Evolutionary conservation across 2,329 filamentous ascomycete genomes (phyloP).

Genomic region (Celoporthe dispersa): DNA sequence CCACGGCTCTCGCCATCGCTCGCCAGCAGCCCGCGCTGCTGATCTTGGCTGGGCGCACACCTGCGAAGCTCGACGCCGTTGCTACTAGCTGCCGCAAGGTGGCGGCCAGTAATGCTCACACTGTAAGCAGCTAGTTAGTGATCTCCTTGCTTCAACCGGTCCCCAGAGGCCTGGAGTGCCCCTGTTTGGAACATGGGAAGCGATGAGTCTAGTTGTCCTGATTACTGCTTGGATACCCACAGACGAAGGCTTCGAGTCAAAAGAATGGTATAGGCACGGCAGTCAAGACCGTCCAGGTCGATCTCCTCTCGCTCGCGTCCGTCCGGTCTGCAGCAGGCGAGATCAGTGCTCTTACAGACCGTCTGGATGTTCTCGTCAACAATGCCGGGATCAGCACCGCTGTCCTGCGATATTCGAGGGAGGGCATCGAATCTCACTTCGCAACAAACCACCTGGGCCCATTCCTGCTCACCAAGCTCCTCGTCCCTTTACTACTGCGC

Average conservation of each 20-base stretch:
- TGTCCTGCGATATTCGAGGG: conserved; percentile 39
- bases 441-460: conserved; percentile 43
- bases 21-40: conserved; percentile 39
- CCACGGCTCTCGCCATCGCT: conserved; percentile 42
- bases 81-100: conserved; percentile 31
- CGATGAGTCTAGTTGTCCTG: neutral
- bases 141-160: neutral
- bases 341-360: conserved; percentile 36
- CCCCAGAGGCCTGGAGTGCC: conserved; percentile 10
- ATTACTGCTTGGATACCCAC: neutral
- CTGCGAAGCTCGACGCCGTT: conserved; percentile 39
- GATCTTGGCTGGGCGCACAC: conserved; percentile 45
- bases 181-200: neutral
- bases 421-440: conserved; percentile 41
- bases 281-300: conserved; percentile 36
- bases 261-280: conserved; percentile 28
- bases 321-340: conserved; percentile 38
- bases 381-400: conserved; percentile 51
- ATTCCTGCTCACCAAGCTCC: conserved; percentile 42
- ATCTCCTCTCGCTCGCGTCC: conserved; percentile 38
- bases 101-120: conserved; percentile 9
- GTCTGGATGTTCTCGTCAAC: conserved; percentile 46
- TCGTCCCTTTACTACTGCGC: conserved; percentile 38
- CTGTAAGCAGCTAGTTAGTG: conserved; percentile 7
- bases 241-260: conserved; percentile 10